These are phyloP conservation scores for Fusarium foetens DNA, from an alignment of 2,329 filamentous ascomycete genomes.

Conservation along the genomic window DNA sequence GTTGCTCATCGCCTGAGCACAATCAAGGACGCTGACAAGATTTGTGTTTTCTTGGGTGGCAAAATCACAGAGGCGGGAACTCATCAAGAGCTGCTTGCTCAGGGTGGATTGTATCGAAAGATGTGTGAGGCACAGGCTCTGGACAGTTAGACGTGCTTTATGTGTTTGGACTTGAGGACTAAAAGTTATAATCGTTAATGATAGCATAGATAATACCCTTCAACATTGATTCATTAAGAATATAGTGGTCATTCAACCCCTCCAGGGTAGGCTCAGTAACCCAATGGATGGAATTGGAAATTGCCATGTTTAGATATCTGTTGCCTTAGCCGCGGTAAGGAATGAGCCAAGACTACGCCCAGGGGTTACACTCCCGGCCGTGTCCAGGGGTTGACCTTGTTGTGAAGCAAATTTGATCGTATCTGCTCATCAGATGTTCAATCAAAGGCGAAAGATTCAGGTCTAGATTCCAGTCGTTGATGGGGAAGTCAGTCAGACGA, in stretches of 20 bases:
- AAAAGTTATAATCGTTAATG: conserved; percentile 24
- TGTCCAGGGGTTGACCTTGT: background rate
- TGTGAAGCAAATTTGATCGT: conserved; percentile 4
- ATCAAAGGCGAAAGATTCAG: conserved; percentile 17
- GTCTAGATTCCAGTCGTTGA: conserved; percentile 34
- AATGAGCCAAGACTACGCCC: conserved; percentile 10
- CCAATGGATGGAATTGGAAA: background rate
- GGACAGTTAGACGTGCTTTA: conserved; percentile 37
- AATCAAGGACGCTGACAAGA: conserved; percentile 77
- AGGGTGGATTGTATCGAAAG: conserved; percentile 59
- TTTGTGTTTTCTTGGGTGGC: conserved; percentile 69
- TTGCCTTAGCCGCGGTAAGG: background rate
- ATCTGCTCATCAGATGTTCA: conserved; percentile 6
- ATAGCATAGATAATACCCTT: conserved; percentile 24
- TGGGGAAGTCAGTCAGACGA: conserved; percentile 14
- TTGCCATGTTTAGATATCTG: background rate
- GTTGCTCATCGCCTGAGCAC: conserved; percentile 93
- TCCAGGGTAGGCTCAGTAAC: background rate
- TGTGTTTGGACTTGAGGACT: background rate
- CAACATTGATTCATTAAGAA: background rate
- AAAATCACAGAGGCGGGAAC: conserved; percentile 67
- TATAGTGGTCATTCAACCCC: background rate
- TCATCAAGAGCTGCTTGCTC: conserved; percentile 63
- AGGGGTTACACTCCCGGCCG: background rate
- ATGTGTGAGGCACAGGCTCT: conserved; percentile 58